A percentile compares a stretch with the other conserved stretches of the same genome.
These are phyloP conservation scores for Fusarium praegraminearum DNA, from an alignment of 2,329 filamentous ascomycete genomes.

Conservation along the genomic window DNA sequence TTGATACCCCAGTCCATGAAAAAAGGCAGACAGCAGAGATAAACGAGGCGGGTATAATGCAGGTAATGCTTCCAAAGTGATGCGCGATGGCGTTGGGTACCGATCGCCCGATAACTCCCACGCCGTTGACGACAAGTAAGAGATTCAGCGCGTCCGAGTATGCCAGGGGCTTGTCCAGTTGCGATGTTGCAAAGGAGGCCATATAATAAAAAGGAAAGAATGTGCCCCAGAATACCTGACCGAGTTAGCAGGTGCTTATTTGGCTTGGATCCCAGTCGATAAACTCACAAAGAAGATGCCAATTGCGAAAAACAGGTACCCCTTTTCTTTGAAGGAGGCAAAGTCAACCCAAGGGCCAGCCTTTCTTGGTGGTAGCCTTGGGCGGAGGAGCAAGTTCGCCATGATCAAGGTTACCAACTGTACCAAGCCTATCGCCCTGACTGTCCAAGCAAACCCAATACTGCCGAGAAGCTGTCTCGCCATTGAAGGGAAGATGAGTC, in stretches of 20 bases:
- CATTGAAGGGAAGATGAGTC: constrained; percentile 64
- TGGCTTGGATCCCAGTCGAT: background rate
- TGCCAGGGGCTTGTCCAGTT: background rate
- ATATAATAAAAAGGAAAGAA: constrained; percentile 24
- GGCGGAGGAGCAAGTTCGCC: constrained; percentile 55
- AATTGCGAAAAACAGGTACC: constrained; percentile 14
- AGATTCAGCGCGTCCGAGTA: constrained; percentile 6
- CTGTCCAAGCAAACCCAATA: constrained; percentile 68
- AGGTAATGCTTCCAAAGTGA: constrained; percentile 64
- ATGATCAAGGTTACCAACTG: constrained; percentile 56
- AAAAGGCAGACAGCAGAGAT: constrained; percentile 44
- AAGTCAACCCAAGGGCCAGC: constrained; percentile 17
- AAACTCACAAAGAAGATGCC: constrained; percentile 16
- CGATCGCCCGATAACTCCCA: constrained; percentile 1
- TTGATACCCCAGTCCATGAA: constrained; percentile 48
- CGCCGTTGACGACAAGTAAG: constrained; percentile 9
- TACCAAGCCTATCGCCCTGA: constrained; percentile 61
- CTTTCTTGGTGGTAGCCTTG: constrained; percentile 31
- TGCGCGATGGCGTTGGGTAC: constrained; percentile 11
- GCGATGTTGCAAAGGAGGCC: constrained; percentile 4
- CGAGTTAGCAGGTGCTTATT: background rate
- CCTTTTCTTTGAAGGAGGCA: constrained; percentile 8
- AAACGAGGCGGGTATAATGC: constrained; percentile 56
- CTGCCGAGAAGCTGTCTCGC: constrained; percentile 56
- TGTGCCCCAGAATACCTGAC: constrained; percentile 6